These are phyloP conservation scores for Trichoderma aggressivum DNA, from an alignment of 2,329 filamentous ascomycete species.

Conservation along the genomic window DNA sequence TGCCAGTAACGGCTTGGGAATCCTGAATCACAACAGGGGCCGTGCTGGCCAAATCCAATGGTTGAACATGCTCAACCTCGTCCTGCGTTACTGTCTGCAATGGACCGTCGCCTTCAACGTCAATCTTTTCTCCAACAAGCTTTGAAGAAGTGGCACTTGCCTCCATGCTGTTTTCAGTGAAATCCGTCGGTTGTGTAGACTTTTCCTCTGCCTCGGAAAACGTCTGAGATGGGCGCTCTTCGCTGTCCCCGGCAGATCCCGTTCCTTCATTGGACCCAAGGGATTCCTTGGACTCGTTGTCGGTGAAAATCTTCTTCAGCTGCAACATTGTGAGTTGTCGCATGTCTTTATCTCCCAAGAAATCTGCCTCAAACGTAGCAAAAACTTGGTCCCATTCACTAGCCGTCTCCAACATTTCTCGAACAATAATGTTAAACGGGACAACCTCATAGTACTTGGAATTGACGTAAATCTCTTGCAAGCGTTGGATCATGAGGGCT, in stretches of 20 bases:
- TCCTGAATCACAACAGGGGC: slow-evolving; percentile 23
- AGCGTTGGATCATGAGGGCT: slow-evolving; percentile 64
- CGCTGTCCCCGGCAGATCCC: slow-evolving; percentile 50
- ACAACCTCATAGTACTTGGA: slow-evolving; percentile 97
- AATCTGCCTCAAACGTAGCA: slow-evolving; percentile 85
- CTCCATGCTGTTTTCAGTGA: slow-evolving; percentile 35
- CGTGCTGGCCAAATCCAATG: slow-evolving; percentile 42
- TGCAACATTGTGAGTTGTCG: slow-evolving; percentile 87
- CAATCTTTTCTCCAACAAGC: slow-evolving; percentile 23
- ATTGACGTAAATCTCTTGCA: slow-evolving; percentile 87
- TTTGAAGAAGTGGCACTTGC: slow-evolving; percentile 30
- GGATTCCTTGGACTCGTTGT: slow-evolving; percentile 79
- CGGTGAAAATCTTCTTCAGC: slow-evolving; percentile 89
- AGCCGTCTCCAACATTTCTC: slow-evolving; percentile 88
- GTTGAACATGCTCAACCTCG: slow-evolving; percentile 46
- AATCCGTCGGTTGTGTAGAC: slow-evolving; percentile 42
- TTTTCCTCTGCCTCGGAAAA: slow-evolving; percentile 48
- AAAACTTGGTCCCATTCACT: slow-evolving; percentile 92
- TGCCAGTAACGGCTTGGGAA: background rate
- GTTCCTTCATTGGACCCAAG: slow-evolving; percentile 66
- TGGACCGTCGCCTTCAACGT: slow-evolving; percentile 31
- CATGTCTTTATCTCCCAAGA: slow-evolving; percentile 96
- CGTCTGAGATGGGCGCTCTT: slow-evolving; percentile 46
- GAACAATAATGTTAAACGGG: slow-evolving; percentile 82
- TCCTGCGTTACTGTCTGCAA: slow-evolving; percentile 31